Evolutionary conservation across 257 asterid genomes (phyloP).

Genomic region (Nicotiana benthamiana): DNA sequence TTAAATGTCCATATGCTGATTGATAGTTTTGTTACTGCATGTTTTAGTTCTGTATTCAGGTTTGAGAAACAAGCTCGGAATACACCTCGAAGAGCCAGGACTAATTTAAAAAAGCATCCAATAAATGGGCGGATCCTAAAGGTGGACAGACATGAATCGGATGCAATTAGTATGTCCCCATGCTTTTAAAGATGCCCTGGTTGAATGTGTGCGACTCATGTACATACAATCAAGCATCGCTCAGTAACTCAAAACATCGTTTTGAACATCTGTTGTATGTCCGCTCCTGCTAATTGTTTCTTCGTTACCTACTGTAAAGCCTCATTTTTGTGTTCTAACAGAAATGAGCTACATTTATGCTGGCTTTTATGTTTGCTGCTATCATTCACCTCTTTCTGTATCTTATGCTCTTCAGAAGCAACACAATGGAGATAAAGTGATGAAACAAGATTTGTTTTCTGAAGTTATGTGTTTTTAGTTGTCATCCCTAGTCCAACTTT

Average conservation of each 20-base stretch:
- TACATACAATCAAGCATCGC: background rate
- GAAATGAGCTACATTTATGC: background rate
- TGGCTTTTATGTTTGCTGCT: background rate
- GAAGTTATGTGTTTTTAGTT: background rate
- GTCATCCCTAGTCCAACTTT: background rate
- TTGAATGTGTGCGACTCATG: background rate
- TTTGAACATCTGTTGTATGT: background rate
- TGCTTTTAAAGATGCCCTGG: slow-evolving; percentile 20
- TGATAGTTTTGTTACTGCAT: background rate
- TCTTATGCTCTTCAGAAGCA: background rate
- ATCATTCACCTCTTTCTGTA: background rate
- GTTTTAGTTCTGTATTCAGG: slow-evolving; percentile 21
- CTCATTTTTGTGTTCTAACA: background rate
- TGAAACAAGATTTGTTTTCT: background rate
- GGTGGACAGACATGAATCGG: slow-evolving; percentile 22
- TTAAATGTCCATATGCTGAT: background rate
- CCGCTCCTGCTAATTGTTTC: background rate
- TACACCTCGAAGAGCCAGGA: slow-evolving; percentile 27
- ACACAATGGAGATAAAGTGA: background rate
- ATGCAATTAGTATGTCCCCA: slow-evolving; percentile 11
- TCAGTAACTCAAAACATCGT: background rate
- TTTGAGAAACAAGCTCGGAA: slow-evolving; percentile 32
- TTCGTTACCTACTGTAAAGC: background rate
- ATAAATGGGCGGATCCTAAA: slow-evolving; percentile 18
- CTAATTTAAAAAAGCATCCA: slow-evolving; percentile 28